A percentile compares a stretch with the other conserved stretches of the same genome.
Conservation (phyloP, 768 basidiomycete species). For the Leccinum obscurum region DNA sequence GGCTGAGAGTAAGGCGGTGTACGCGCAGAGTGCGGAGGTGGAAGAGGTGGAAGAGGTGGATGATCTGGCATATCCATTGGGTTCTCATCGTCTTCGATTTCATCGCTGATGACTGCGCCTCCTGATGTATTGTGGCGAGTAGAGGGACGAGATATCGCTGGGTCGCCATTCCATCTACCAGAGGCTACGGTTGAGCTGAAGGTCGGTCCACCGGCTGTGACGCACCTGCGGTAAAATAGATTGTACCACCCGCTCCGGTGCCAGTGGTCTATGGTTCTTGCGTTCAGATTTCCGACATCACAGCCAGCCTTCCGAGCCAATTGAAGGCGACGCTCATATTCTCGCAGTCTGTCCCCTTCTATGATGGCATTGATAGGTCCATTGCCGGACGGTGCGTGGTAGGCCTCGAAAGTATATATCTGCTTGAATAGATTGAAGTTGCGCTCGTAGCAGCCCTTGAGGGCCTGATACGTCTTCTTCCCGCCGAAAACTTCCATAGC, state of each 20-base stretch:
- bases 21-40: conserved; percentile 25
- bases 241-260: conserved; percentile 75
- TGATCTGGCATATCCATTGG: conserved; percentile 43
- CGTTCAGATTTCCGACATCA: conserved; percentile 72
- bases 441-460: conserved; percentile 84
- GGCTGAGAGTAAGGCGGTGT: conserved; percentile 26
- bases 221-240: conserved; percentile 67
- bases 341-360: conserved; percentile 65
- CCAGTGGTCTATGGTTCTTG: conserved; percentile 79
- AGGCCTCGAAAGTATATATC: conserved; percentile 70
- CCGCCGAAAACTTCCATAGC: conserved; percentile 67
- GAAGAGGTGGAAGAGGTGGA: conserved; percentile 22
- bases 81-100: conserved; percentile 53
- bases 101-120: conserved; percentile 41
- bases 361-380: conserved; percentile 42
- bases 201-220: neutral
- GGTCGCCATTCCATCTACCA: conserved; percentile 65
- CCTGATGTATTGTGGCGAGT: conserved; percentile 35
- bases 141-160: conserved; percentile 53
- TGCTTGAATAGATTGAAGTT: conserved; percentile 86
- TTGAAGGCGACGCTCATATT: conserved; percentile 72
- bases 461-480: conserved; percentile 80
- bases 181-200: conserved; percentile 5
- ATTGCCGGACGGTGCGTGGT: conserved; percentile 34
- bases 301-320: conserved; percentile 63